Conservation (phyloP, 768 basidiomycete species). For the Mycena polygramma region DNA sequence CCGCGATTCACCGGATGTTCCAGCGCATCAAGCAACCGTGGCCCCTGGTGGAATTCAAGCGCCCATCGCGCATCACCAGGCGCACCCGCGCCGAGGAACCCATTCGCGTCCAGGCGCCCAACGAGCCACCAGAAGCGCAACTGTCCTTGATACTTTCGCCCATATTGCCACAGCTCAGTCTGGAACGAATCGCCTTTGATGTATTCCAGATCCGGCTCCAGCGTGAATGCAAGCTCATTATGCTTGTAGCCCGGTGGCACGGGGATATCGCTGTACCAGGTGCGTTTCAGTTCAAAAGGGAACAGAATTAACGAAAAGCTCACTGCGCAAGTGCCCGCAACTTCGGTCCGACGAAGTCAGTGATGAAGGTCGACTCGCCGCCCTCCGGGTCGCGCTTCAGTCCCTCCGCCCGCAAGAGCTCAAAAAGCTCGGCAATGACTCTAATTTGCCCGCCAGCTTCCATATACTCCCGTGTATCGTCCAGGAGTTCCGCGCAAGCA, state of each 20-base stretch:
- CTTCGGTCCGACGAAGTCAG: not conserved
- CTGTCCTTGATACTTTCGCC: slow-evolving; percentile 18
- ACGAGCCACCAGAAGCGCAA: slow-evolving; percentile 30
- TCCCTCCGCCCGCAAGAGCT: slow-evolving; percentile 20
- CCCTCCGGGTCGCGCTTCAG: slow-evolving; percentile 8
- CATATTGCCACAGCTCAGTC: slow-evolving; percentile 17
- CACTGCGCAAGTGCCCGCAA: not conserved
- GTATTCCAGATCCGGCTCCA: slow-evolving; percentile 7
- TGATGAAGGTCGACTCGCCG: not conserved
- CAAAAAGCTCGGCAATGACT: slow-evolving; percentile 15
- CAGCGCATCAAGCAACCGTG: slow-evolving; percentile 13
- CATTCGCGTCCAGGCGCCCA: slow-evolving; percentile 20
- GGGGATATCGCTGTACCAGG: not conserved
- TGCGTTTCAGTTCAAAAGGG: not conserved
- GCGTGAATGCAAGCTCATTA: not conserved
- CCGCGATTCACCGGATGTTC: slow-evolving; percentile 22
- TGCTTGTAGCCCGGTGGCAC: slow-evolving; percentile 1
- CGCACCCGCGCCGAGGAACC: not conserved
- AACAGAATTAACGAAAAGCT: not conserved
- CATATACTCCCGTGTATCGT: slow-evolving; percentile 8
- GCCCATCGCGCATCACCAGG: not conserved
- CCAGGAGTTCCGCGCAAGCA: slow-evolving; percentile 14
- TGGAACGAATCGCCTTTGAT: not conserved
- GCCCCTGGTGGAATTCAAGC: slow-evolving; percentile 11
- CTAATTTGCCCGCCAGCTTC: slow-evolving; percentile 16